These are phyloP conservation scores for Oropetium thomaeum DNA, from an alignment of 176 grass and related monocot genomes.

Conservation along the genomic window DNA sequence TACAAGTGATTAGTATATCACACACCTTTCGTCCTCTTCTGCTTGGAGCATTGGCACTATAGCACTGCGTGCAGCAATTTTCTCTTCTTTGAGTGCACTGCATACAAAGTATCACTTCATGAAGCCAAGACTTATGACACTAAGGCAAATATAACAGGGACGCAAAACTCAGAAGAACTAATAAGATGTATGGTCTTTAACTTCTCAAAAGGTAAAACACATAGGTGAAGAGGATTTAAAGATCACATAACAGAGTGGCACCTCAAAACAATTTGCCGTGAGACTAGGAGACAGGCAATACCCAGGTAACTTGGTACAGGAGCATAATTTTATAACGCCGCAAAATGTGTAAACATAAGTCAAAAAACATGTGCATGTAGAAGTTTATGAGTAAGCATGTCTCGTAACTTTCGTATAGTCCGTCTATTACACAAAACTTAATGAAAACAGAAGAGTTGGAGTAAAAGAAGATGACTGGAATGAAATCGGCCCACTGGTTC, in stretches of 20 bases:
- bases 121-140: slow-evolving; percentile 6
- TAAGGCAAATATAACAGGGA: neutral
- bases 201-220: neutral
- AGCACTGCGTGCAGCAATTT: slow-evolving; percentile 88
- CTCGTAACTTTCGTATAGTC: neutral
- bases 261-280: neutral
- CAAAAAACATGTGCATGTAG: neutral
- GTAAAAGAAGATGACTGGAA: neutral
- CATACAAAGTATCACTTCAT: neutral
- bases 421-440: neutral
- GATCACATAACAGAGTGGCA: neutral
- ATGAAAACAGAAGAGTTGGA: neutral
- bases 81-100: slow-evolving; percentile 92
- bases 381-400: neutral
- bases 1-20: neutral
- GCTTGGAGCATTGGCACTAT: slow-evolving; percentile 94
- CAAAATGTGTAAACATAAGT: neutral
- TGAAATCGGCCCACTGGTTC: neutral
- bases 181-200: neutral
- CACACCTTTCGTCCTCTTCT: slow-evolving; percentile 97
- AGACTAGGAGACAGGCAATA: neutral
- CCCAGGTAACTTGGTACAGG: neutral
- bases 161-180: neutral
- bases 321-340: neutral
- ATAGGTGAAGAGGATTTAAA: neutral